A percentile compares a stretch with the other conserved stretches of the same genome.
Conservation (phyloP, 805 yeast genomes). For the Nakazawaea sp. region DNA sequence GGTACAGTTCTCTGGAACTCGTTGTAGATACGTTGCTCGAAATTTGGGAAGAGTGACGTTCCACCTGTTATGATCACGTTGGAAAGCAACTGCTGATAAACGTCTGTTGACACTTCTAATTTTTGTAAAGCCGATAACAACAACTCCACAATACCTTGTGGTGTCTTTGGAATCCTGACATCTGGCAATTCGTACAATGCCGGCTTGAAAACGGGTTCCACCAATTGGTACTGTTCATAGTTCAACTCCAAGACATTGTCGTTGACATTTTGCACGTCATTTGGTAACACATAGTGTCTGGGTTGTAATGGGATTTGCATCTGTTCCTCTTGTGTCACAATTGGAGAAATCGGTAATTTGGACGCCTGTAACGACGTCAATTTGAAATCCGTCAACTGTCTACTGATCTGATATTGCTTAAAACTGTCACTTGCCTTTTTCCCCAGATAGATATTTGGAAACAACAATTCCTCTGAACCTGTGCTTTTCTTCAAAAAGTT, state of each 20-base stretch:
- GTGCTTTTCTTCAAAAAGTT: conserved; percentile 35
- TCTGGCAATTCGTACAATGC: conserved; percentile 36
- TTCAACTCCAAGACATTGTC: conserved; percentile 35
- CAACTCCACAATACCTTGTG: conserved; percentile 38
- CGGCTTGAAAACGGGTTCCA: conserved; percentile 73
- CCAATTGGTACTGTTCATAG: conserved; percentile 44
- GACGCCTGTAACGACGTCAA: conserved; percentile 22
- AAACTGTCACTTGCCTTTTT: conserved; percentile 27
- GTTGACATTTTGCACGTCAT: conserved; percentile 23
- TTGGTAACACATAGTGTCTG: conserved; percentile 54
- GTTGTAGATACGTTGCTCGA: conserved; percentile 46
- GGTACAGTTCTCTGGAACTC: conserved; percentile 53
- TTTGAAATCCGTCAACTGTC: conserved; percentile 44
- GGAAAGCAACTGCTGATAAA: conserved; percentile 31
- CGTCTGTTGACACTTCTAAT: conserved; percentile 35
- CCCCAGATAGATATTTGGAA: conserved; percentile 24
- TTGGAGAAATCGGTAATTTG: conserved; percentile 21
- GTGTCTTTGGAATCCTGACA: conserved; percentile 32
- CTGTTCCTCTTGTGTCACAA: conserved; percentile 21
- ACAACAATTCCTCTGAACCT: conserved; percentile 26
- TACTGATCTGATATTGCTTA: conserved; percentile 29
- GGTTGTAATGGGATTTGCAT: conserved; percentile 30
- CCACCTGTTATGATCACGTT: conserved; percentile 60
- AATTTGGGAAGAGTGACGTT: conserved; percentile 45
- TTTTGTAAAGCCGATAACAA: conserved; percentile 37